A percentile compares a stretch with the other conserved stretches of the same genome.
phyloP scores from a whole-genome alignment of 768 basidiomycete species.

The Suillus americanus region DNA sequence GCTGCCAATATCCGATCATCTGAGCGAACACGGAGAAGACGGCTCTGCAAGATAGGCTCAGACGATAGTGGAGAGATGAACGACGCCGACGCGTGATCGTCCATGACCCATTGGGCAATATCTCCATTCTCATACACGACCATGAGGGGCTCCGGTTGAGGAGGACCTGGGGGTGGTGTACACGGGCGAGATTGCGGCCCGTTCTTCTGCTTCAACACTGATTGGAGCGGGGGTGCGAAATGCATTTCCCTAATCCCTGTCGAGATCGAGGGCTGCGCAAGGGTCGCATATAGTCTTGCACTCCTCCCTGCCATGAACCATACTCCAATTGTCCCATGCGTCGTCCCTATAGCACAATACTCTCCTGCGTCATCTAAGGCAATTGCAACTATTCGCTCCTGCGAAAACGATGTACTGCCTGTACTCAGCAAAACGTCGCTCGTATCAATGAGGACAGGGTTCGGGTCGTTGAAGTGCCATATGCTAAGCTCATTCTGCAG shows the following conservation, averaged over 20 bases:
- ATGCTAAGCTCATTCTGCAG: slow-evolving; percentile 75
- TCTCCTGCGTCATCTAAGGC: slow-evolving; percentile 61
- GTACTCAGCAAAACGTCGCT: slow-evolving; percentile 49
- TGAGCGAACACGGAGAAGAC: slow-evolving; percentile 47
- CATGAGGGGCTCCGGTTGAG: slow-evolving; percentile 33
- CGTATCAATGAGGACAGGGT: slow-evolving; percentile 49
- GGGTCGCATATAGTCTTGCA: slow-evolving; percentile 38
- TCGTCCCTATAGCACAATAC: slow-evolving; percentile 72
- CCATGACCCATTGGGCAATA: slow-evolving; percentile 51
- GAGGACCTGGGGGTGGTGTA: slow-evolving; percentile 11
- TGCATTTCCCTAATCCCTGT: slow-evolving; percentile 54
- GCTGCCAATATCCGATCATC: slow-evolving; percentile 51
- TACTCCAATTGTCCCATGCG: slow-evolving; percentile 59
- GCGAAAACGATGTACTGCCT: slow-evolving; percentile 47
- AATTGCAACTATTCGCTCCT: slow-evolving; percentile 56
- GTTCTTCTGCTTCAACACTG: slow-evolving; percentile 16
- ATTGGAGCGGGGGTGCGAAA: slow-evolving; percentile 33
- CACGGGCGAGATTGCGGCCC: slow-evolving; percentile 14
- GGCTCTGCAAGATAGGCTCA: slow-evolving; percentile 44
- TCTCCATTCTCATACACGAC: slow-evolving; percentile 61
- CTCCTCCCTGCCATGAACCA: slow-evolving; percentile 53
- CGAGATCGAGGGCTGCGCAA: slow-evolving; percentile 42
- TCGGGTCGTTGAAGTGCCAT: slow-evolving; percentile 53
- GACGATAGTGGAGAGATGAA: slow-evolving; percentile 46
- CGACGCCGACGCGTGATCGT: slow-evolving; percentile 20